Evolutionary conservation across 495 filamentous ascomycete genomes (phyloP).

Genomic region (Trichocladium antarcticum): DNA sequence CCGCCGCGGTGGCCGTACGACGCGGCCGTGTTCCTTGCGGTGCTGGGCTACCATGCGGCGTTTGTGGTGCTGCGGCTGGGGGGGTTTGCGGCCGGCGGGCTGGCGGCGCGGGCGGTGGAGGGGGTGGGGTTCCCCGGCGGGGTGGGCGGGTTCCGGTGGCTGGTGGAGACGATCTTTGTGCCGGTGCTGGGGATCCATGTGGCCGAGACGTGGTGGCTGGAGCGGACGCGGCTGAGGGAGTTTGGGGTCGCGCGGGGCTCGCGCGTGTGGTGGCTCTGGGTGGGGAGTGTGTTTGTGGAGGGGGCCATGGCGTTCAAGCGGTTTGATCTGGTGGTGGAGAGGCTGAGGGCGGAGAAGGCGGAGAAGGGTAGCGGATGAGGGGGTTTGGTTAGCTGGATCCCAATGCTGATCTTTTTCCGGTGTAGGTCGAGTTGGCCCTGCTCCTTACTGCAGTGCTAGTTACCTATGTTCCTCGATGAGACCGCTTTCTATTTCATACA

Average conservation of each 20-base stretch:
- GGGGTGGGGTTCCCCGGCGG: conserved; percentile 21
- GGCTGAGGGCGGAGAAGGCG: conserved; percentile 13
- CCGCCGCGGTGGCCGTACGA: conserved; percentile 15
- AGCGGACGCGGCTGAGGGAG: conserved; percentile 19
- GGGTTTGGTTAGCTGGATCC: neutral
- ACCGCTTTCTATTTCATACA: too few species aligned
- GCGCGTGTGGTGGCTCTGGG: conserved; percentile 32
- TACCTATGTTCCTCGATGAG: neutral
- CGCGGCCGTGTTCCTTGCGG: neutral
- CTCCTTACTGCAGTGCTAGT: neutral
- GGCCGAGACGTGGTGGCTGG: conserved; percentile 31
- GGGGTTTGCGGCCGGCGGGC: neutral
- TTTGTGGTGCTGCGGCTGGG: conserved; percentile 13
- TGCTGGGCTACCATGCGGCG: conserved; percentile 24
- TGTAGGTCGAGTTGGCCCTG: neutral
- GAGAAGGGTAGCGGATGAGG: conserved; percentile 18
- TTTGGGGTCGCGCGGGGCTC: conserved; percentile 24
- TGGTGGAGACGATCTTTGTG: conserved; percentile 27
- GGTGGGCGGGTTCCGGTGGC: conserved; percentile 25
- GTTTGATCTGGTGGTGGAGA: conserved; percentile 30
- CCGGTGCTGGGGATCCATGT: conserved; percentile 29
- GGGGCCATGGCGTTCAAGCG: conserved; percentile 29
- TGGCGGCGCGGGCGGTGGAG: conserved; percentile 12
- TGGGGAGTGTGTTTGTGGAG: conserved; percentile 30
- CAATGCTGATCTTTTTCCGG: too few species aligned